Evolutionary conservation across 148 eudicot genomes (phyloP), one percentile per base, ranked within the genome.

Genomic region (Vaccinium darrowii): DNA sequence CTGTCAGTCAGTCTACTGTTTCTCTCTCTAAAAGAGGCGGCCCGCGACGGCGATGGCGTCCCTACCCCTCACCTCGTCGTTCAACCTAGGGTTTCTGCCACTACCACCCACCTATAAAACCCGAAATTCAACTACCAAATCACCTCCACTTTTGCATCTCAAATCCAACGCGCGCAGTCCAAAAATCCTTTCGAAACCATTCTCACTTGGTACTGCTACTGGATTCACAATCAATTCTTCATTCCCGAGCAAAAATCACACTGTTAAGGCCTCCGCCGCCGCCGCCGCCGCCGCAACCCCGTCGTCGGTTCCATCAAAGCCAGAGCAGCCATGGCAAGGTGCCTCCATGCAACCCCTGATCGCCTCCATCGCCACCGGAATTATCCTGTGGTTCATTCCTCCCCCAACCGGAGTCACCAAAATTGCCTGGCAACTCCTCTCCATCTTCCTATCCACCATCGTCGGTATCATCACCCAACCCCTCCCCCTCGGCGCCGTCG

Each of bases 391-490:
- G 99, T 88, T 92, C 25, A 51, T 93, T 53, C 99, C 99, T 0
- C 89, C 92, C 0, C 99, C 99, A 0, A 76, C 84, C 4, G 99
- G 99, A 1, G 95, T 96, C 0, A 79, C 97, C 33, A 84, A 79
- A 15, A 88, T 80, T 60, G 98, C 98, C 0, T 97, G 99, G 99
- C 96, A 95, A 51, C 79, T 97, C 6, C 89, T 97, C 7, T 84
- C 98, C 0, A 97, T 97, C 19, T 97, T 97, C 87, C 83, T 97
- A 0, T 92, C 98, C 19, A 97, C 99, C 3, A 91, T 97, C 25
- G 93, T 97, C 2, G 99, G 98, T 0, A 93, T 97, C 82, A 97
- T 97, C 23, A 94, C 98, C 3, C 98, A 95, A 39, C 98, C 99
- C 0, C 86, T 97, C 36, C 99, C 99, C 0, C 86, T 97, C 11